Evolutionary conservation across 1,284 basidiomycete genomes (phyloP), one percentile per base, ranked within the genome.

Genomic region (Boletellus sp.): DNA sequence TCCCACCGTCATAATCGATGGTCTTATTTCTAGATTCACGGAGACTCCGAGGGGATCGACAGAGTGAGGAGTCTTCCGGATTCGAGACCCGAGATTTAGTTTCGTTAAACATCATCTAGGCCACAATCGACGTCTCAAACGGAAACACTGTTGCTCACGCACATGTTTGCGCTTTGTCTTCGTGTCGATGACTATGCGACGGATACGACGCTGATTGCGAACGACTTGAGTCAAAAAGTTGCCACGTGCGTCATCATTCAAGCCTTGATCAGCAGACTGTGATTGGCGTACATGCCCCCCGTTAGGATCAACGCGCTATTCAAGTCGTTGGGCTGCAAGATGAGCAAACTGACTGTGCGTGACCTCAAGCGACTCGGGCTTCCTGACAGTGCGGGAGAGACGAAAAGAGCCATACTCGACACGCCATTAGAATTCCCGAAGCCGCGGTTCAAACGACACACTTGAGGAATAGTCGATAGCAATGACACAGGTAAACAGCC

Each of bases 381-480:
- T 11, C 76, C 82, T 0, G 79, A 84, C 45, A 71, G 67, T 38
- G 78, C 78, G 0, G 77, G 73, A 23, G 72, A 76, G 33, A 73
- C 70, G 32, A 88, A 85, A 58, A 76, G 83, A 45, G 91, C 90
- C 0, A 70, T 84, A 0, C 73, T 95, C 42, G 79, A 71, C 43
- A 77, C 82, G 2, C 92, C 92, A 2, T 73, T 94, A 6, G 74
- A 78, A 52, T 94, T 93, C 69, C 91, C 91, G 1, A 87, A 86
- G 60, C 69, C 72, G 17, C 67, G 72, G 9, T 22, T 36, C 9
- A 64, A 57, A 36, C 50, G 49, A 40, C 59, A 55, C 4, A 23
- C 25, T 1, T 60, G 46, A 58, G 14, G 26, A n/a, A 17, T 36
- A 20, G 39, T 26, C 2, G 29, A 29, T 29, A 29, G 36, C 21